Conservation (phyloP, 1,284 basidiomycete species). For the Cutaneotrichosporon cutaneum region DNA sequence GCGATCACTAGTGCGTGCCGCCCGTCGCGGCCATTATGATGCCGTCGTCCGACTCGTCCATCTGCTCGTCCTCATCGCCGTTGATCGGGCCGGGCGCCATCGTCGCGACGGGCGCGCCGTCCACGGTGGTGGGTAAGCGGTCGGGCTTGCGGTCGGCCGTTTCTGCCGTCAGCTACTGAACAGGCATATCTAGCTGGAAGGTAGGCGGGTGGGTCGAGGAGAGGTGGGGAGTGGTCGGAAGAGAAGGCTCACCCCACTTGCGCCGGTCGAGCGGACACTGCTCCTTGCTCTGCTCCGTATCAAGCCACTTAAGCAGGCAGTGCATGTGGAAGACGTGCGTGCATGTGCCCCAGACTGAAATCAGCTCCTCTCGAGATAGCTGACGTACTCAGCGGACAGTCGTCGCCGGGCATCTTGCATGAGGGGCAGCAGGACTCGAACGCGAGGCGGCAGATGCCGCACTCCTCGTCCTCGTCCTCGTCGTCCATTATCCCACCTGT, state of each 20-base stretch:
- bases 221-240: too few relatives aligned
- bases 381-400: conserved; percentile 84
- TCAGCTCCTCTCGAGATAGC: neutral
- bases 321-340: conserved; percentile 94
- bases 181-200: too few relatives aligned
- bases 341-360: conserved; percentile 84
- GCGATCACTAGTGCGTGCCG: neutral
- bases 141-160: conserved; percentile 48
- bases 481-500: conserved; percentile 60
- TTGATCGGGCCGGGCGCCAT: conserved; percentile 39
- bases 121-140: conserved; percentile 43
- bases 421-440: conserved; percentile 90
- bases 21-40: conserved; percentile 3
- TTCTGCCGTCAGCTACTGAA: conserved; percentile 24
- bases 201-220: too few relatives aligned
- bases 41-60: conserved; percentile 15
- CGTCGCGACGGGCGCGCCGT: conserved; percentile 38
- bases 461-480: conserved; percentile 79
- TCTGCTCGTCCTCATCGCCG: conserved; percentile 3
- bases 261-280: conserved; percentile 93
- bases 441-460: conserved; percentile 87
- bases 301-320: conserved; percentile 91
- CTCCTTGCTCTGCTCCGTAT: conserved; percentile 77
- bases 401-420: conserved; percentile 93
- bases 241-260: conserved; percentile 77